phyloP scores from a whole-genome alignment of 2,329 filamentous ascomycete genomes.

The Hysterium pulicare region DNA sequence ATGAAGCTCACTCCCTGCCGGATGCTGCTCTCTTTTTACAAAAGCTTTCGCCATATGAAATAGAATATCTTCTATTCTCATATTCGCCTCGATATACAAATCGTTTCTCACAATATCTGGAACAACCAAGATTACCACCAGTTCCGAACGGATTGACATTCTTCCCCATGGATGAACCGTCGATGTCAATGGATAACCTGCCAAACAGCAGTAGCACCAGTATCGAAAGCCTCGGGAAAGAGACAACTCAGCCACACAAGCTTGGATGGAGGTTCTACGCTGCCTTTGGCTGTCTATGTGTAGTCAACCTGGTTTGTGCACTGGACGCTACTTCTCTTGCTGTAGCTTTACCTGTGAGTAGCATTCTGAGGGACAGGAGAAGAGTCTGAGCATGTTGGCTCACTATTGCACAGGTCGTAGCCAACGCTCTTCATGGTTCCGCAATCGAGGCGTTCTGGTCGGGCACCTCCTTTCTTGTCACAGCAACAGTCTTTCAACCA shows the following conservation, averaged over 20 bases:
- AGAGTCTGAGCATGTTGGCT: conserved; percentile 6
- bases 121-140: too few species aligned
- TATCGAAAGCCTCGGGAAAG: too few species aligned
- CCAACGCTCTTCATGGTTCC: conserved; percentile 32
- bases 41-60: too few species aligned
- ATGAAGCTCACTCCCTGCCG: too few species aligned
- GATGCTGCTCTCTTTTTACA: too few species aligned
- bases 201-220: too few species aligned
- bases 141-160: too few species aligned
- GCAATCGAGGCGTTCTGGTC: conserved; percentile 48
- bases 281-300: conserved; percentile 18
- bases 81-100: neutral
- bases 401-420: conserved; percentile 23
- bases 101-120: too few species aligned
- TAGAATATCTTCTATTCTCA: neutral
- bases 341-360: conserved; percentile 22
- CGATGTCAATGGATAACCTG: too few species aligned
- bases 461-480: conserved; percentile 48
- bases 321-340: conserved; percentile 20
- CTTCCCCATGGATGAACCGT: too few species aligned
- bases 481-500: conserved; percentile 43
- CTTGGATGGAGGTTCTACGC: conserved; percentile 22
- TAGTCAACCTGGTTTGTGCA: conserved; percentile 21
- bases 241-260: too few species aligned
- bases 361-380: neutral